A percentile compares a stretch with the other conserved stretches of the same genome.
These are phyloP conservation scores for Entomortierella lignicola DNA, from an alignment of 192 early-diverging fungal species.

Conservation along the genomic window DNA sequence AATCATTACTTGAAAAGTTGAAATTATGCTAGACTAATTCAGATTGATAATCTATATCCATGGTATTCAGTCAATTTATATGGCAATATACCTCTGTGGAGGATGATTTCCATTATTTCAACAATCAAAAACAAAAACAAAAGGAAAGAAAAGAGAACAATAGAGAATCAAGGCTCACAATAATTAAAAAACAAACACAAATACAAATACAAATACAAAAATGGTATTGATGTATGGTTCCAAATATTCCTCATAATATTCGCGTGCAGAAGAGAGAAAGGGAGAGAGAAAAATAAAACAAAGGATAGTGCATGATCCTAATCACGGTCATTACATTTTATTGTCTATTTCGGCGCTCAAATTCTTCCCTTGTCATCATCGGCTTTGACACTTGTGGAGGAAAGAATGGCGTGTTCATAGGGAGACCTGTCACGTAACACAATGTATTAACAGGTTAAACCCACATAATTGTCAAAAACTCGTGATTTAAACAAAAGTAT, in stretches of 20 bases:
- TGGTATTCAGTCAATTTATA: too few species aligned
- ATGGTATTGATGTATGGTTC: too few species aligned
- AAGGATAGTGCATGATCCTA: not conserved
- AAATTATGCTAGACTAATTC: too few species aligned
- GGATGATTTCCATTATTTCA: too few species aligned
- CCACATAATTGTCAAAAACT: too few species aligned
- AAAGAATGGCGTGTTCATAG: conserved; percentile 50
- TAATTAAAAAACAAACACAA: not conserved
- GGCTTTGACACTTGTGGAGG: conserved; percentile 52
- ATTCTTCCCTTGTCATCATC: conserved; percentile 51
- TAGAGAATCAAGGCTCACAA: not conserved
- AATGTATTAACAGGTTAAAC: too few species aligned
- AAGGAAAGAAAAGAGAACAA: not conserved
- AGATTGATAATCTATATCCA: conserved; percentile 4
- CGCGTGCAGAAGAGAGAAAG: too few species aligned
- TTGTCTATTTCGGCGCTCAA: conserved; percentile 56
- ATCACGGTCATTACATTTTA: conserved; percentile 8
- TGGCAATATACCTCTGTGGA: too few species aligned
- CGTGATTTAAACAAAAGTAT: not conserved
- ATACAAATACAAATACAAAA: not conserved
- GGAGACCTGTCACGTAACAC: conserved; percentile 32
- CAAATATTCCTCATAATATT: too few species aligned
- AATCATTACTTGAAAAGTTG: too few species aligned
- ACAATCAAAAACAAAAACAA: not conserved
- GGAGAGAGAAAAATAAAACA: too few species aligned